Evolutionary conservation across 2,329 filamentous ascomycete genomes (phyloP).

Genomic region (Stachybotrys chlorohalonatus): DNA sequence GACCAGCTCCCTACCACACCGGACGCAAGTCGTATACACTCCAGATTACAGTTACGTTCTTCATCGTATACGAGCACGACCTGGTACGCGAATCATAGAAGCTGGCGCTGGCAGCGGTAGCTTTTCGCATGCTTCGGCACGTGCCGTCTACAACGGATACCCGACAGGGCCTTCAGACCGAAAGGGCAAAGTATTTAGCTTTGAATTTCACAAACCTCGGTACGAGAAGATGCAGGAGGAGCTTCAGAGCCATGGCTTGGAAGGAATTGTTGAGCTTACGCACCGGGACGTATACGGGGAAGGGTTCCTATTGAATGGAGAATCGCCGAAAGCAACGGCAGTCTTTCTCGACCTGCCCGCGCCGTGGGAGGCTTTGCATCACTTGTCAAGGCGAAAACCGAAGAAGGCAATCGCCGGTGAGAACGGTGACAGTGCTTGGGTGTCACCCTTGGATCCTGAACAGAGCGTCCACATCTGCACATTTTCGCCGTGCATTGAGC

Average conservation of each 20-base stretch:
- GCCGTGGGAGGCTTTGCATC: constrained; percentile 70
- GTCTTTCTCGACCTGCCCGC: constrained; percentile 75
- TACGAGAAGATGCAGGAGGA: constrained; percentile 62
- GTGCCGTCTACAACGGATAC: constrained; percentile 69
- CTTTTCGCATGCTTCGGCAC: constrained; percentile 70
- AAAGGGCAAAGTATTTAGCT: constrained; percentile 69
- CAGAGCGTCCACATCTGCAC: constrained; percentile 75
- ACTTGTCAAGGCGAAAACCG: constrained; percentile 50
- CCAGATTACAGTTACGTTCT: constrained; percentile 81
- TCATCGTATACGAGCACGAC: constrained; percentile 64
- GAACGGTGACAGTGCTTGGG: constrained; percentile 24
- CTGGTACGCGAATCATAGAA: constrained; percentile 67
- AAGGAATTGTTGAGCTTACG: constrained; percentile 59
- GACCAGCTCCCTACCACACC: constrained; percentile 71
- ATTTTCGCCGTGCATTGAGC: constrained; percentile 95
- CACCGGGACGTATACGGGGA: constrained; percentile 72
- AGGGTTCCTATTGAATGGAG: constrained; percentile 56
- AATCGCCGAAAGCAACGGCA: constrained; percentile 56
- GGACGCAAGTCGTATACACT: constrained; percentile 81
- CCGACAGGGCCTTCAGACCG: constrained; percentile 33
- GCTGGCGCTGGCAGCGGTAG: constrained; percentile 76
- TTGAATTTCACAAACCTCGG: constrained; percentile 69
- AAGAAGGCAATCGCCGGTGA: constrained; percentile 15
- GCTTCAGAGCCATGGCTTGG: constrained; percentile 57
- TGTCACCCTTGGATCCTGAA: constrained; percentile 61